Percentiles rank a stretch among this genome's conserved stretches.
Evolutionary conservation across 1,139 yeast genomes (phyloP).

Genomic region (Candida labiduridarum): DNA sequence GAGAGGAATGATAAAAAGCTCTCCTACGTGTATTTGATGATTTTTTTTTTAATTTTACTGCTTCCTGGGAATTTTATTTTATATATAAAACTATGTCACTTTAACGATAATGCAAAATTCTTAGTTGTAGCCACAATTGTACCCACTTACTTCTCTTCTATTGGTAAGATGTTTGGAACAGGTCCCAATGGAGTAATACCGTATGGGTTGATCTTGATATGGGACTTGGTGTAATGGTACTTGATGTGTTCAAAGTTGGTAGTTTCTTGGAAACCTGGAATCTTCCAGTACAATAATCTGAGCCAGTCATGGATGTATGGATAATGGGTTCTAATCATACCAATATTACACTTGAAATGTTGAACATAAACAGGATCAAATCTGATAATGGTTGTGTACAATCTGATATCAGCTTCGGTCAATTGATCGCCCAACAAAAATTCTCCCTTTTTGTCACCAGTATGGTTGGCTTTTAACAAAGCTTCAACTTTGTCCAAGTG

Average conservation of each 20-base stretch:
- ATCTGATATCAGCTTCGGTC: conserved; percentile 89
- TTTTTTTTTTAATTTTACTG: too few relatives aligned
- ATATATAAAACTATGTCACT: too few relatives aligned
- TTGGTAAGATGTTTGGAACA: conserved; percentile 62
- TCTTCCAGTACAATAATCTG: conserved; percentile 82
- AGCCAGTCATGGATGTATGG: conserved; percentile 83
- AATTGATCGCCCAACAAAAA: conserved; percentile 66
- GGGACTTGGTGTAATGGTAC: conserved; percentile 84
- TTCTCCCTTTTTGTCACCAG: conserved; percentile 29
- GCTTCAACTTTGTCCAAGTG: conserved; percentile 77
- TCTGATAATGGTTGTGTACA: conserved; percentile 74
- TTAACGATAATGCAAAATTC: too few relatives aligned
- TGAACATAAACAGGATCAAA: conserved; percentile 92
- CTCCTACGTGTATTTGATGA: too few relatives aligned
- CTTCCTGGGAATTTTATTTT: too few relatives aligned
- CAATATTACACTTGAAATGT: conserved; percentile 90
- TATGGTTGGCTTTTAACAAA: conserved; percentile 52
- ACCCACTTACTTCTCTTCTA: conserved; percentile 13
- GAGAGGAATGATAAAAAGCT: too few relatives aligned
- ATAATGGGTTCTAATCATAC: conserved; percentile 78
- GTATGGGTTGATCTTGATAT: conserved; percentile 74
- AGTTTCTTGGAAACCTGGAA: conserved; percentile 73
- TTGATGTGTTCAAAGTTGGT: conserved; percentile 90
- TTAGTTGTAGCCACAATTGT: too few relatives aligned
- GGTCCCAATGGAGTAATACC: conserved; percentile 93